Base-by-base conservation (phyloP, 352 stramenopile genomes). In the Pythium coloratum region DNA sequence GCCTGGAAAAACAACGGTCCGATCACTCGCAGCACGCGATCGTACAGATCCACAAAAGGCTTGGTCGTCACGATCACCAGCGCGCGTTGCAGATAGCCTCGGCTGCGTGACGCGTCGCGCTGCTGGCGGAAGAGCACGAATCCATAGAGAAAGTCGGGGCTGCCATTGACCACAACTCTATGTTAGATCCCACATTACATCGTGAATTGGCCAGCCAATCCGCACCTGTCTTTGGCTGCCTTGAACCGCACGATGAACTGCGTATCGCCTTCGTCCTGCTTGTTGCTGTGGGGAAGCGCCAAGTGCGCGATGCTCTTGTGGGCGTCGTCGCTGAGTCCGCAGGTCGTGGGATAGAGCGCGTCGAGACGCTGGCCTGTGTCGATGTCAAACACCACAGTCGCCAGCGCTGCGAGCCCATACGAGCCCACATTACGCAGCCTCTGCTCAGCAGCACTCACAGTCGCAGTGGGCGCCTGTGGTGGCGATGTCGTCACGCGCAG, bases 121-220 rank as follows among this genome's bases (percentile, higher is more conserved):
- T 88, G 82, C 59, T 95, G 87, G 1, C 87, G 82, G 55, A 95
- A 96, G 32, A 96, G 77, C 66, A 94, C 87, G 60, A 94, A 95
- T 14, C 87, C 86, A 58, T 89, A 94, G 4, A 93, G 66, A 44
- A 92, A 92, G 33, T 36, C 47, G 20, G 70, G 77, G 54, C 68
- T 63, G 59, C n/a, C 33, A 53, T 30, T 32, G 26, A 36, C 5
- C 24, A 63, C 7, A 28, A 51, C 2, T 6, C 7, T 16, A 57
- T 5, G 10, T 49, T 3, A 18, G 20, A 28, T 56, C 14, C 26
- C 24, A 24, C n/a, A 34, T 42, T 59, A 18, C 28, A 5, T 6
- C 12, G 20, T 24, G 7, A 57, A n/a, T 30, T 20, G 24, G 10
- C 10, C 36, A 38, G 9, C 55, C 8, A 9, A 30, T 42, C 1